Percentiles rank a stretch among this genome's conserved stretches.
These are phyloP conservation scores for Spathaspora passalidarum DNA, from an alignment of 805 yeast genomes.

Conservation along the genomic window DNA sequence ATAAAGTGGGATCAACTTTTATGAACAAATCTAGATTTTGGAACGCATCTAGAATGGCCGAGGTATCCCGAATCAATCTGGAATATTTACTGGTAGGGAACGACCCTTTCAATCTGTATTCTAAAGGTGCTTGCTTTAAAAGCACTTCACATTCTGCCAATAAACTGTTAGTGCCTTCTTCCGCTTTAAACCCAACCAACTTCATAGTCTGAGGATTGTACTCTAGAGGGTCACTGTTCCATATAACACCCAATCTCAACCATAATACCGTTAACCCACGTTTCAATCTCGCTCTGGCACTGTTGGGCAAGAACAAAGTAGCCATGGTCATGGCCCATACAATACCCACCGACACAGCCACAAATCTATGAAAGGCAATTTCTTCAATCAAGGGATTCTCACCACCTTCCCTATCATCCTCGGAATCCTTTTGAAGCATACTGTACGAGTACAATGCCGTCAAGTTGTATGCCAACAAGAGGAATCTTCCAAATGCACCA, in stretches of 20 bases:
- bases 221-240: constrained; percentile 73
- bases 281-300: constrained; percentile 69
- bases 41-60: constrained; percentile 66
- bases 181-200: constrained; percentile 45
- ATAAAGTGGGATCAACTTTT: constrained; percentile 54
- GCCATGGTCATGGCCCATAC: constrained; percentile 76
- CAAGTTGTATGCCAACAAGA: constrained; percentile 71
- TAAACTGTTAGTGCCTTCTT: constrained; percentile 47
- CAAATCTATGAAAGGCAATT: constrained; percentile 75
- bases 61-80: constrained; percentile 52
- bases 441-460: constrained; percentile 76
- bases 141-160: constrained; percentile 59
- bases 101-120: constrained; percentile 69
- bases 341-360: constrained; percentile 70
- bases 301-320: constrained; percentile 63
- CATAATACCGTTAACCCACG: constrained; percentile 66
- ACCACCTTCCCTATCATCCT: constrained; percentile 67
- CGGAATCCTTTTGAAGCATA: constrained; percentile 54
- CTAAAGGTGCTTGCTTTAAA: constrained; percentile 70
- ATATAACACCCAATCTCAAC: constrained; percentile 76
- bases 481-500: constrained; percentile 66
- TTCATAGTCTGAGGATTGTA: constrained; percentile 23
- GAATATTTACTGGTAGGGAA: constrained; percentile 57
- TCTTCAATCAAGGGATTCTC: constrained; percentile 63
- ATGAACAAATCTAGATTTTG: constrained; percentile 72